Conservation (phyloP, 768 basidiomycete genomes). For the Psilocybe subaeruginosa region DNA sequence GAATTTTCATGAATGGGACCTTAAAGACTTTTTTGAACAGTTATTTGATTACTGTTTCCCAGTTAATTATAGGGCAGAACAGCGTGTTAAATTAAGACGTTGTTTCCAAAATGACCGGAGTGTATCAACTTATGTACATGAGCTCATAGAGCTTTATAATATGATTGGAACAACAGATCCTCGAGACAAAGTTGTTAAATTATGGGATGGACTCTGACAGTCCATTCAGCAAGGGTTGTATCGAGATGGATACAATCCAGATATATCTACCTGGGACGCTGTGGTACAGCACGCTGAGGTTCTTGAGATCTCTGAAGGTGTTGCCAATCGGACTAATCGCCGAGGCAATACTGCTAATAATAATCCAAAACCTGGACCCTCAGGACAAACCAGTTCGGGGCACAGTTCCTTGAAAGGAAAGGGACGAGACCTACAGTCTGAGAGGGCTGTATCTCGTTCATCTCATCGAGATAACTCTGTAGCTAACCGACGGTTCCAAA, state of each 20-base stretch:
- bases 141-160: slow-evolving; percentile 35
- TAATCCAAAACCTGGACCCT: background rate
- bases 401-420: slow-evolving; percentile 3
- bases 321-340: background rate
- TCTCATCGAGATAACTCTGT: background rate
- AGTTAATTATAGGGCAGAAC: slow-evolving; percentile 16
- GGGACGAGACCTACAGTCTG: background rate
- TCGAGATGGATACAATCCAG: slow-evolving; percentile 30
- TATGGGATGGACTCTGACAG: slow-evolving; percentile 35
- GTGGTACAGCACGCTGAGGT: slow-evolving; percentile 19
- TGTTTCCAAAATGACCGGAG: slow-evolving; percentile 28
- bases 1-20: slow-evolving; percentile 26
- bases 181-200: slow-evolving; percentile 29
- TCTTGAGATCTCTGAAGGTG: slow-evolving; percentile 21
- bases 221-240: slow-evolving; percentile 32
- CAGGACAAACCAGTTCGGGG: background rate
- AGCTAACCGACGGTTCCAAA: background rate
- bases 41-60: slow-evolving; percentile 44
- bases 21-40: slow-evolving; percentile 31
- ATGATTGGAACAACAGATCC: slow-evolving; percentile 33
- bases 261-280: slow-evolving; percentile 27
- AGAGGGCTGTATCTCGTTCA: slow-evolving; percentile 2
- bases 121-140: slow-evolving; percentile 35
- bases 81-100: slow-evolving; percentile 23
- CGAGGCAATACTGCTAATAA: background rate